phyloP scores from a whole-genome alignment of 2,329 filamentous ascomycete genomes.

The Lachnellula hyalina region DNA sequence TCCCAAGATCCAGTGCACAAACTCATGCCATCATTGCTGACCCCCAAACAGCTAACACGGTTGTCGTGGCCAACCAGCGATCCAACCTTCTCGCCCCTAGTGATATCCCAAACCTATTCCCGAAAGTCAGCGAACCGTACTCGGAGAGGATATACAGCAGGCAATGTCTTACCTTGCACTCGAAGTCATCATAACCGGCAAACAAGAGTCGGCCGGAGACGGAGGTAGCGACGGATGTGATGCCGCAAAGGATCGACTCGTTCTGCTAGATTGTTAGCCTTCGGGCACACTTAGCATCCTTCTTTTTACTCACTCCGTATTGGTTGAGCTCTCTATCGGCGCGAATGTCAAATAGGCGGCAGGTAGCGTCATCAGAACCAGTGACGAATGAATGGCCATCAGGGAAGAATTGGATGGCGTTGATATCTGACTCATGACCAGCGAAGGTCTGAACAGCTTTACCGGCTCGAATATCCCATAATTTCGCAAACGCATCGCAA shows the following conservation, averaged over 20 bases:
- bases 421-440: conserved; percentile 97
- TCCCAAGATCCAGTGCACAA: conserved; percentile 99
- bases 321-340: conserved; percentile 76
- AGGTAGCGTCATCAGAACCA: conserved; percentile 95
- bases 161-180: conserved; percentile 79
- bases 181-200: conserved; percentile 97
- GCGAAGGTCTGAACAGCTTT: conserved; percentile 99
- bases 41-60: conserved; percentile 95
- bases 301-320: conserved; percentile 52
- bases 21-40: conserved; percentile 98
- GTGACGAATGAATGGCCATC: conserved; percentile 98
- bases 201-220: conserved; percentile 93
- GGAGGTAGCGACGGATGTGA: conserved; percentile 96
- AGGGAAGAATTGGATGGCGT: conserved; percentile 98
- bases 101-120: conserved; percentile 88
- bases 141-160: not conserved
- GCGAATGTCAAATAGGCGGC: conserved; percentile 94
- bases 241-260: conserved; percentile 94
- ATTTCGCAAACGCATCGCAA: conserved; percentile 95
- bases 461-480: conserved; percentile 97
- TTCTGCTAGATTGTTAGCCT: conserved; percentile 53
- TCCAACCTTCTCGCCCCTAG: conserved; percentile 93
- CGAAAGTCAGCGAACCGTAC: conserved; percentile 6
- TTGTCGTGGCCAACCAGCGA: conserved; percentile 97
- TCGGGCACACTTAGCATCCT: too few relatives aligned